These are phyloP conservation scores for Cyberlindnera euphorbiiphila DNA, from an alignment of 805 yeast genomes.

Conservation along the genomic window DNA sequence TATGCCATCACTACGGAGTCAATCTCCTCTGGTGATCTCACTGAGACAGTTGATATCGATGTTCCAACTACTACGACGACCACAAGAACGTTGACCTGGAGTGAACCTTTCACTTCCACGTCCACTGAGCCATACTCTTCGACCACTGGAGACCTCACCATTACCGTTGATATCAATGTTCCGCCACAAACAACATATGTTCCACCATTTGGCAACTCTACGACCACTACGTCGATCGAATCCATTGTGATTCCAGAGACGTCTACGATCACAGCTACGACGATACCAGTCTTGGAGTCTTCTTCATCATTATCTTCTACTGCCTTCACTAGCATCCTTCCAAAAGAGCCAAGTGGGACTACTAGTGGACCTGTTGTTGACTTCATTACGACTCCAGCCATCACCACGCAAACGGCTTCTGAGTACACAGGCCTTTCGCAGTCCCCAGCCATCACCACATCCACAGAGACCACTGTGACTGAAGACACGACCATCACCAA, in stretches of 20 bases:
- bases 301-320: not conserved
- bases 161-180: constrained; percentile 11
- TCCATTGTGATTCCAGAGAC: not conserved
- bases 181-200: constrained; percentile 1
- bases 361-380: too few relatives aligned
- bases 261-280: too few relatives aligned
- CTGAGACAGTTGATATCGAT: constrained; percentile 13
- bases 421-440: too few relatives aligned
- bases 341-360: constrained; percentile 10
- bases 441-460: not conserved
- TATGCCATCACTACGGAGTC: constrained; percentile 13
- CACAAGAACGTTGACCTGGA: constrained; percentile 7
- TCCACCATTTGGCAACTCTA: not conserved
- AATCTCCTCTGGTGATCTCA: constrained; percentile 14
- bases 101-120: constrained; percentile 5
- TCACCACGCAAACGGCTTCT: too few relatives aligned
- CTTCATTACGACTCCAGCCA: not conserved
- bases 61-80: constrained; percentile 7
- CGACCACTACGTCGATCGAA: not conserved
- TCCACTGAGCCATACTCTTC: constrained; percentile 9
- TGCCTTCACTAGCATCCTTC: constrained; percentile 11
- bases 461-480: not conserved
- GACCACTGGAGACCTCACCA: constrained; percentile 10
- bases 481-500: not conserved
- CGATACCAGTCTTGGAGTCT: too few relatives aligned